phyloP scores from a whole-genome alignment of 1,284 basidiomycete species.

The Mixia osmundae region DNA sequence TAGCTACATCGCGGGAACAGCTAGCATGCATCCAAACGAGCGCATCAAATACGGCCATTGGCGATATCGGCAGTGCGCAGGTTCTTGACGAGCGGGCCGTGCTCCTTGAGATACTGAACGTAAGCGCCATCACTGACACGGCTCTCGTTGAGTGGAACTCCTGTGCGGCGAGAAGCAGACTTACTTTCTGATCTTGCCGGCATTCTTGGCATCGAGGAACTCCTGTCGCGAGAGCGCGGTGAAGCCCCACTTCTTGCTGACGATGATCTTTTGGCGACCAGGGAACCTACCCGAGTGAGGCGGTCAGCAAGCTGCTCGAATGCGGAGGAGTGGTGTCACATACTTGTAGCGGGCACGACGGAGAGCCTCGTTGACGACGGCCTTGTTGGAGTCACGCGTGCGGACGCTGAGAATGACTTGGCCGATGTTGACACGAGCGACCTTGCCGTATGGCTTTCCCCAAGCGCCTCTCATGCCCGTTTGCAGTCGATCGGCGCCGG shows the following conservation, averaged over 20 bases:
- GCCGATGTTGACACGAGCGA: slow-evolving; percentile 87
- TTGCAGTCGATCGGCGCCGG: slow-evolving; percentile 92
- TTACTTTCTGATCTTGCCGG: slow-evolving; percentile 25
- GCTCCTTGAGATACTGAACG: slow-evolving; percentile 59
- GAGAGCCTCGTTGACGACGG: slow-evolving; percentile 86
- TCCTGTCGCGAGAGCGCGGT: slow-evolving; percentile 81
- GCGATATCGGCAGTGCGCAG: too few relatives aligned
- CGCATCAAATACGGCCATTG: too few relatives aligned
- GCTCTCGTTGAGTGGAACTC: slow-evolving; percentile 32
- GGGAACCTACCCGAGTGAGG: slow-evolving; percentile 38
- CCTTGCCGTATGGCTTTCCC: slow-evolving; percentile 95
- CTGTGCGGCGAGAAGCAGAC: neutral
- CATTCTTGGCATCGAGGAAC: slow-evolving; percentile 66
- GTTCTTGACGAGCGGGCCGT: slow-evolving; percentile 62
- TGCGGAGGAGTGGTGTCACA: neutral
- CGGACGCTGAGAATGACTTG: slow-evolving; percentile 93
- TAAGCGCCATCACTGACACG: slow-evolving; percentile 40
- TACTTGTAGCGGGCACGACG: slow-evolving; percentile 86
- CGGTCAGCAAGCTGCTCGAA: neutral
- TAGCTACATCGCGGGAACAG: too few relatives aligned
- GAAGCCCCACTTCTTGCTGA: slow-evolving; percentile 49
- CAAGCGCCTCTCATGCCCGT: slow-evolving; percentile 99
- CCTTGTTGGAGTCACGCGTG: slow-evolving; percentile 65
- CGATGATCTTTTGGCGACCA: slow-evolving; percentile 94
- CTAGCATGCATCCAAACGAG: too few relatives aligned